phyloP scores from a whole-genome alignment of 129 eudicot species.

The carrot (Daucus carota) region DH1_v3.0 NC_030381.2:39215501-39216000 shows the following conservation, averaged over 20 bases:
- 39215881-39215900: conserved; percentile 39
- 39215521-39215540: neutral
- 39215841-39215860: conserved; percentile 38
- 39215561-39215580: neutral
- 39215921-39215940: conserved; percentile 77
- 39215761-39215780: conserved; percentile 48
- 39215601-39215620: conserved; percentile 4
- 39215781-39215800: conserved; percentile 49
- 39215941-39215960: conserved; percentile 56
- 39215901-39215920: conserved; percentile 52
- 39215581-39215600: neutral
- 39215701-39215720: conserved; percentile 62
- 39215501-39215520: neutral
- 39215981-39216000: conserved; percentile 55
- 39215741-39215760: conserved; percentile 47
- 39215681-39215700: conserved; percentile 52
- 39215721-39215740: conserved; percentile 44
- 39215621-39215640: conserved; percentile 48
- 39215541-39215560: neutral
- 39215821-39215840: conserved; percentile 38
- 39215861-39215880: conserved; percentile 48
- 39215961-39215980: conserved; percentile 38
- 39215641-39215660: conserved; percentile 20
- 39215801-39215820: conserved; percentile 30
- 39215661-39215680: conserved; percentile 57